Evolutionary conservation across 1,284 basidiomycete species (phyloP).

Genomic region (Neonothopanus nambi): DNA sequence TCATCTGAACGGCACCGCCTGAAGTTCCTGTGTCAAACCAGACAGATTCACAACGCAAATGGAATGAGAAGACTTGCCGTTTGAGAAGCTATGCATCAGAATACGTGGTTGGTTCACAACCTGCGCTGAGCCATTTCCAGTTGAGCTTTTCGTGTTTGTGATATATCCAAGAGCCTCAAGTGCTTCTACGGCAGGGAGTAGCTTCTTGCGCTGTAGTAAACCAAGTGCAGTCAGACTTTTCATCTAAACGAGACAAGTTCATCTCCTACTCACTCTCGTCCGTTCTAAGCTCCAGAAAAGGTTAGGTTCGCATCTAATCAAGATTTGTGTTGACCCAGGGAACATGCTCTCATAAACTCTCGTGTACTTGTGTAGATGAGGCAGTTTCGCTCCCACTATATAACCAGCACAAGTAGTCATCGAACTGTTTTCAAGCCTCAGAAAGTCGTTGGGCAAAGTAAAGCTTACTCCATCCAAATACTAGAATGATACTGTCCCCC

Average conservation of each 20-base stretch:
- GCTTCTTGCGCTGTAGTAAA: conserved; percentile 27
- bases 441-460: neutral
- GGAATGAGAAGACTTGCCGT: conserved; percentile 37
- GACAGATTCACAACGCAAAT: conserved; percentile 6
- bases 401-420: no score
- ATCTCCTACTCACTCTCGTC: conserved; percentile 32
- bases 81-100: conserved; percentile 56
- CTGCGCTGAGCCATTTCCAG: conserved; percentile 3
- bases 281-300: conserved; percentile 38
- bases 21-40: neutral
- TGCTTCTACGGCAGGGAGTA: conserved; percentile 41
- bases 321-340: conserved; percentile 47
- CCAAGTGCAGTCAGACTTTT: no score
- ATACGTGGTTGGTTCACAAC: conserved; percentile 31
- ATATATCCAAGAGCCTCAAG: conserved; percentile 41
- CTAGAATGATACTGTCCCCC: conserved; percentile 44
- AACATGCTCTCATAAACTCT: conserved; percentile 45
- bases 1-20: conserved; percentile 50
- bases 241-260: no score
- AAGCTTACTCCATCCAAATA: conserved; percentile 53
- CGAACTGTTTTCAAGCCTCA: no score
- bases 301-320: conserved; percentile 41
- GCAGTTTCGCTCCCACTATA: conserved; percentile 50
- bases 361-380: conserved; percentile 53
- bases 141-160: conserved; percentile 18